Conservation (phyloP, 2,329 filamentous ascomycete species). For the Colletotrichum orchidophilum region DNA sequence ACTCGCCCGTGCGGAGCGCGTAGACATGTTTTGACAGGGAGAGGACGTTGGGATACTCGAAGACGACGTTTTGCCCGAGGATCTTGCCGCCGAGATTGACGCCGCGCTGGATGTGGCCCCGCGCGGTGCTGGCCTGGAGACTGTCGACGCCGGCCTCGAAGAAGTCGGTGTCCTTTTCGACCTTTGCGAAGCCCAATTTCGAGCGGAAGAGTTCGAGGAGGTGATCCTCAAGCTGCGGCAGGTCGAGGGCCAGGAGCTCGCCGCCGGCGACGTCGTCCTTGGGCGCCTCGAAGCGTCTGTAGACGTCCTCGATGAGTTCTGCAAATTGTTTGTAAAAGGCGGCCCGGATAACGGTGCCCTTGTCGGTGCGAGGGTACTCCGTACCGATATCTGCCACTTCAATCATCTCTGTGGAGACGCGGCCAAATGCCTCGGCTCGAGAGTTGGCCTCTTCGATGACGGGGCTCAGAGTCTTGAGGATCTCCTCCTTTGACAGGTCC, state of each 20-base stretch:
- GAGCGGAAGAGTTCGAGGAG: slow-evolving; percentile 37
- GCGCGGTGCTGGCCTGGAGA: slow-evolving; percentile 55
- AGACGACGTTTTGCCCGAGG: slow-evolving; percentile 49
- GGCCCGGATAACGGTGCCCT: slow-evolving; percentile 57
- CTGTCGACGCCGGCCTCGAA: slow-evolving; percentile 57
- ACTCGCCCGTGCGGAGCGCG: slow-evolving; percentile 36
- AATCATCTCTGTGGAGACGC: slow-evolving; percentile 63
- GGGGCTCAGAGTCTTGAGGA: slow-evolving; percentile 59
- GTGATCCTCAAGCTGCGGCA: slow-evolving; percentile 40
- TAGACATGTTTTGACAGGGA: slow-evolving; percentile 45
- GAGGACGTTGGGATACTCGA: slow-evolving; percentile 50
- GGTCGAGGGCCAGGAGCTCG: slow-evolving; percentile 21
- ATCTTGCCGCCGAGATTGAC: slow-evolving; percentile 46
- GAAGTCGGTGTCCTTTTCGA: slow-evolving; percentile 47
- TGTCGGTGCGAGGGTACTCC: slow-evolving; percentile 58
- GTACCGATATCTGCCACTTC: slow-evolving; percentile 54
- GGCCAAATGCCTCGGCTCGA: slow-evolving; percentile 59
- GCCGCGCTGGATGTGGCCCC: slow-evolving; percentile 49
- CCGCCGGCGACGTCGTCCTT: slow-evolving; percentile 8
- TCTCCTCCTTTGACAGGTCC: slow-evolving; percentile 52
- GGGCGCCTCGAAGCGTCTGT: slow-evolving; percentile 33
- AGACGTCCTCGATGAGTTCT: slow-evolving; percentile 50
- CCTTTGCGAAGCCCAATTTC: slow-evolving; percentile 41
- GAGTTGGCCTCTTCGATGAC: slow-evolving; percentile 61
- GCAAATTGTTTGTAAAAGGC: slow-evolving; percentile 56